Evolutionary conservation across 495 filamentous ascomycete species (phyloP), one percentile per base, ranked within the genome.

Genomic region (Stereocaulon alpinum): DNA sequence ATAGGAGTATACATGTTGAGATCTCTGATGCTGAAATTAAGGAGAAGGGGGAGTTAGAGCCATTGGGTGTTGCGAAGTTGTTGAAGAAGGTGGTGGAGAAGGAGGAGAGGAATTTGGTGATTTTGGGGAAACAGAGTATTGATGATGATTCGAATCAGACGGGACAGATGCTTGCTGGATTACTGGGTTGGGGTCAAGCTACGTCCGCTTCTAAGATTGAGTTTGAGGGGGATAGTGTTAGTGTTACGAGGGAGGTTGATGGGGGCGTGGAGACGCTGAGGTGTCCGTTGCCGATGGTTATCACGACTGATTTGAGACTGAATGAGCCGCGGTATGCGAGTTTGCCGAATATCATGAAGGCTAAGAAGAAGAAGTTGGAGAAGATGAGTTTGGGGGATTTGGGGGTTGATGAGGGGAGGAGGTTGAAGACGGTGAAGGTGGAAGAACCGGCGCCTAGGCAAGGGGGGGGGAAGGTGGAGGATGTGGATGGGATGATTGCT

Each of bases 311-410:
- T 82, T 71, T 98, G 73, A 76, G 93, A 45, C 74, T 98, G 73
- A 97, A 98, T 71, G 88, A 94, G 81, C 94, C 93, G 57, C 74
- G 94, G 54, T 98, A 96, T 74, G 92, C 91, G 54, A 95, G 82
- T 71, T 70, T 98, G 79, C 92, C 89, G 65, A 96, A 96, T 73
- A 97, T 98, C 60, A 98, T 98, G 94, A 97, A 96, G 84, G 93
- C 93, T 56, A 97, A 97, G 87, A 98, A 97, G 87, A 98, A 97
- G 84, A 86, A 86, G 66, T 67, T 98, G 65, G 88, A 90, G 72
- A 97, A 95, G 86, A 87, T 87, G 81, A 87, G 76, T 50, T 68
- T 95, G 70, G 81, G 71, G 52, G 92, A 97, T 70, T 86, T 84
- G 71, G 90, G 88, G 0, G 78, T 91, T 10, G 83, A 89, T 67